These are phyloP conservation scores for Puccinia polysora DNA, from an alignment of 1,284 basidiomycete genomes.

Conservation along the genomic window DNA sequence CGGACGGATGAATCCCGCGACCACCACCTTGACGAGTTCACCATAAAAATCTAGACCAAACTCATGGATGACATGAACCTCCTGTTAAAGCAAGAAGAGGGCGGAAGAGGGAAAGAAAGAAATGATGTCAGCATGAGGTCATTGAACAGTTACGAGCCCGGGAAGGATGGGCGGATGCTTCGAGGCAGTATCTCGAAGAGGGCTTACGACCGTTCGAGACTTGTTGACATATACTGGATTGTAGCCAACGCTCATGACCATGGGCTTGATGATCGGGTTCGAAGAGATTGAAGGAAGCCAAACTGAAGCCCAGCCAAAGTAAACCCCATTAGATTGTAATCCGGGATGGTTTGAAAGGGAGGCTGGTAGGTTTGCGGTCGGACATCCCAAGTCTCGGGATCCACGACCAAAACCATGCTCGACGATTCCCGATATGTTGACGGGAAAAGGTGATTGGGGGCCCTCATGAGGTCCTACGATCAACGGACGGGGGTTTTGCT, in stretches of 20 bases:
- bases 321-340: conserved; percentile 66
- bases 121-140: neutral
- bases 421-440: conserved; percentile 71
- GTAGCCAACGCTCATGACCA: conserved; percentile 98
- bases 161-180: too few species aligned
- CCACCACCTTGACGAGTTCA: conserved; percentile 72
- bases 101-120: neutral
- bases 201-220: conserved; percentile 77
- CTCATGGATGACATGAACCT: conserved; percentile 90
- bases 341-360: conserved; percentile 49
- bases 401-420: conserved; percentile 88
- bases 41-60: conserved; percentile 88
- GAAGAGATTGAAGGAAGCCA: conserved; percentile 73
- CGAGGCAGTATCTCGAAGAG: too few species aligned
- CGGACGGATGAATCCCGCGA: conserved; percentile 94
- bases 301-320: conserved; percentile 88
- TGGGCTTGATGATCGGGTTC: conserved; percentile 55
- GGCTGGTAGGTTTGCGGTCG: conserved; percentile 66
- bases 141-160: neutral
- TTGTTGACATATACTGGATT: conserved; percentile 97
- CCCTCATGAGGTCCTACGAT: conserved; percentile 10
- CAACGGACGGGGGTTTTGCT: neutral
- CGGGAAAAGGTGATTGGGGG: conserved; percentile 66
- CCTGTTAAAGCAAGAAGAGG: conserved; percentile 59
- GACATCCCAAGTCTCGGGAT: conserved; percentile 89